Evolutionary conservation across 371 early-diverging fungal species (phyloP).

Genomic region (Syncephalastrum contaminatum): DNA sequence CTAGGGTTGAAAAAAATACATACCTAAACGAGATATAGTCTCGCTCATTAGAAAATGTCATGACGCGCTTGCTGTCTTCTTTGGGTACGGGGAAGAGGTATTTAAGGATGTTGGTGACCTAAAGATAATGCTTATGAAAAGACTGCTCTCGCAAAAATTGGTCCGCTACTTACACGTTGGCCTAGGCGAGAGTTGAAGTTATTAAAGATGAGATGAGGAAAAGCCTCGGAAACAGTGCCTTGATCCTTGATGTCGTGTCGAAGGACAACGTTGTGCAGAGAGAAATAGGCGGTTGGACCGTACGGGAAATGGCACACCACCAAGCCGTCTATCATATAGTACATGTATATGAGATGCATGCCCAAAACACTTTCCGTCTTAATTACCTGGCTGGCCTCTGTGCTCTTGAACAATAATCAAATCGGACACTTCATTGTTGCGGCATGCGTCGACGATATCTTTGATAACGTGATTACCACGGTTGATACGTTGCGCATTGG

Average conservation of each 20-base stretch:
- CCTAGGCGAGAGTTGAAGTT: constrained; percentile 92
- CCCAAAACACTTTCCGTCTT: not conserved
- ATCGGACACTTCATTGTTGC: constrained; percentile 95
- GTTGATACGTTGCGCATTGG: constrained; percentile 97
- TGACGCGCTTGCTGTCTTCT: constrained; percentile 92
- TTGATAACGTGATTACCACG: constrained; percentile 96
- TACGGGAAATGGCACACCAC: constrained; percentile 97
- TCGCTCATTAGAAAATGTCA: constrained; percentile 95
- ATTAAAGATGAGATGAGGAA: constrained; percentile 94
- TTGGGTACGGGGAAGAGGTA: constrained; percentile 97
- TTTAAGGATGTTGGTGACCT: constrained; percentile 87
- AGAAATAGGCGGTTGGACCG: constrained; percentile 98
- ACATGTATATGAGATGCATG: not conserved
- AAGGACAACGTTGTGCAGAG: constrained; percentile 95
- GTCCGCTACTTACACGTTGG: constrained; percentile 59
- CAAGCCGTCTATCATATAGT: constrained; percentile 76
- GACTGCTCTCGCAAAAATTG: too few species aligned
- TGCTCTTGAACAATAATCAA: constrained; percentile 96
- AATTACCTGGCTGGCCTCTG: constrained; percentile 92
- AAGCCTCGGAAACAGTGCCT: constrained; percentile 95
- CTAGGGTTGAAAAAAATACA: not conserved
- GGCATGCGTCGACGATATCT: constrained; percentile 95
- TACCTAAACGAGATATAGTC: constrained; percentile 96
- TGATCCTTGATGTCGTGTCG: constrained; percentile 96
- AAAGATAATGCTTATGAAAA: not conserved